Evolutionary conservation across 345 rosid genomes (phyloP).

Genomic region (Arabis alpina): DNA sequence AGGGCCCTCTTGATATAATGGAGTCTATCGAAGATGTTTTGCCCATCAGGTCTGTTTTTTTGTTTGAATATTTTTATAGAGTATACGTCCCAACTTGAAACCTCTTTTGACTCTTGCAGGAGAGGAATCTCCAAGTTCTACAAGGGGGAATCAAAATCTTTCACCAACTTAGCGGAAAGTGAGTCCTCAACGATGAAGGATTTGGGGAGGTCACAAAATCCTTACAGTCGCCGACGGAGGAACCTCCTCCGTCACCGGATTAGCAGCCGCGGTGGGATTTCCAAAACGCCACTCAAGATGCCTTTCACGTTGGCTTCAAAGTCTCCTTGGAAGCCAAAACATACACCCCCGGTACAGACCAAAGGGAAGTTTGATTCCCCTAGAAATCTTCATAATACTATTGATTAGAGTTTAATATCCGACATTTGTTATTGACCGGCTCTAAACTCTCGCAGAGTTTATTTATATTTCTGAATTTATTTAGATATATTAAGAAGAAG

Average conservation of each 20-base stretch:
- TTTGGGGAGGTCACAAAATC: slow-evolving; percentile 63
- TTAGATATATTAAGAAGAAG: too few relatives aligned
- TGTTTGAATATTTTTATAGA: too few relatives aligned
- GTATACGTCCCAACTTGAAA: too few relatives aligned
- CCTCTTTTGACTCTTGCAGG: slow-evolving; percentile 43
- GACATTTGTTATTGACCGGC: too few relatives aligned
- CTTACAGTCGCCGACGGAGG: slow-evolving; percentile 50
- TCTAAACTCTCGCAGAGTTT: too few relatives aligned
- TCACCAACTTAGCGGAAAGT: slow-evolving; percentile 52
- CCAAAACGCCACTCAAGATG: slow-evolving; percentile 56
- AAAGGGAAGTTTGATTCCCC: too few relatives aligned
- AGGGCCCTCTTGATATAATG: slow-evolving; percentile 58
- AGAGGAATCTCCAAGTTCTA: slow-evolving; percentile 74
- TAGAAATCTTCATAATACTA: too few relatives aligned
- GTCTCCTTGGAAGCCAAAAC: too few relatives aligned
- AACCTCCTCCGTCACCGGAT: slow-evolving; percentile 55
- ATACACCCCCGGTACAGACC: too few relatives aligned
- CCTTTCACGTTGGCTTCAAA: slow-evolving; percentile 54
- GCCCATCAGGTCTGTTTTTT: slow-evolving; percentile 59
- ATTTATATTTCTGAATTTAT: too few relatives aligned
- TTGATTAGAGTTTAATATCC: too few relatives aligned
- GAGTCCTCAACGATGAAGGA: slow-evolving; percentile 52
- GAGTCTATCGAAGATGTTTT: slow-evolving; percentile 59
- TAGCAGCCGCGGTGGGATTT: slow-evolving; percentile 50
- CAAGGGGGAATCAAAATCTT: slow-evolving; percentile 74